phyloP scores from a whole-genome alignment of 2,329 filamentous ascomycete species.

The Trichoderma aggressivum region DNA sequence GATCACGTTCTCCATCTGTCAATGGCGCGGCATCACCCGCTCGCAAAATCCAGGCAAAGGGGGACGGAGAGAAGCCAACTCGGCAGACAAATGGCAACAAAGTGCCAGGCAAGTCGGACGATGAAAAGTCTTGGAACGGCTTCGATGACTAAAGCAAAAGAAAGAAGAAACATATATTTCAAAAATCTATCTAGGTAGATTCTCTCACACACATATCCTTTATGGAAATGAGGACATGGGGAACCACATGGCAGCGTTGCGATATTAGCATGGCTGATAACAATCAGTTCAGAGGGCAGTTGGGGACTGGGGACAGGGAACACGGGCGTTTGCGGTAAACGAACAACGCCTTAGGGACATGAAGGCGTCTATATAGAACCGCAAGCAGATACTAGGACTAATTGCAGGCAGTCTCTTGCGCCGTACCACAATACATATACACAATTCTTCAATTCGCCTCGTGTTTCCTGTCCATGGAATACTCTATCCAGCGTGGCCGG shows the following conservation, averaged over 20 bases:
- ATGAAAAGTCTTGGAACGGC: slow-evolving; percentile 43
- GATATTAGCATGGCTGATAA: not conserved
- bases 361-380: not conserved
- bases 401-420: not conserved
- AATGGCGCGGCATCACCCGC: slow-evolving; percentile 27
- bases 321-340: not conserved
- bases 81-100: slow-evolving; percentile 13
- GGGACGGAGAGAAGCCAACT: slow-evolving; percentile 22
- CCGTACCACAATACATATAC: not conserved
- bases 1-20: slow-evolving; percentile 29
- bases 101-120: slow-evolving; percentile 30
- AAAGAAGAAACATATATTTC: not conserved
- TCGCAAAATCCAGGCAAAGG: slow-evolving; percentile 30
- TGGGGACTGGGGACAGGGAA: not conserved
- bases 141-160: slow-evolving; percentile 35
- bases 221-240: not conserved
- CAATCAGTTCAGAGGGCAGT: not conserved
- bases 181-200: not conserved
- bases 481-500: not conserved
- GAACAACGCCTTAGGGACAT: not conserved
- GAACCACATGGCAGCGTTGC: not conserved
- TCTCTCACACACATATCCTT: not conserved
- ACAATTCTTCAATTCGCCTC: not conserved
- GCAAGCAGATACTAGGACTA: not conserved
- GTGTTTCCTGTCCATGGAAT: not conserved